Evolutionary conservation across 2,329 filamentous ascomycete genomes (phyloP).

Genomic region (Pseudopithomyces chartarum): DNA sequence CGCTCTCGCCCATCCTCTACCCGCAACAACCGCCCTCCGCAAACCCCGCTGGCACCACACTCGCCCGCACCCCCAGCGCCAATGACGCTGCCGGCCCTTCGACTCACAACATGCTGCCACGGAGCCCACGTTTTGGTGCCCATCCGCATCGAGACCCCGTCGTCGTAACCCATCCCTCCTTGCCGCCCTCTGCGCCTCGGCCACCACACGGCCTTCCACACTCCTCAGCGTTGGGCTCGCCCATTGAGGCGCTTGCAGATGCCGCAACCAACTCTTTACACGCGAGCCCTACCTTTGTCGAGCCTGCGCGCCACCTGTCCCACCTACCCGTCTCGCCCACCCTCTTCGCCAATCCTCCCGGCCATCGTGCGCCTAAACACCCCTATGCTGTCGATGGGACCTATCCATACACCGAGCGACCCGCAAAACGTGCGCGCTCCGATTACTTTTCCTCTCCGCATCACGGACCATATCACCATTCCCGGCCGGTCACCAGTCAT

Average conservation of each 20-base stretch:
- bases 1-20: slow-evolving; percentile 39
- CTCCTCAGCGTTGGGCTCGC: slow-evolving; percentile 36
- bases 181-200: slow-evolving; percentile 28
- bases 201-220: slow-evolving; percentile 23
- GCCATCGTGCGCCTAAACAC: slow-evolving; percentile 31
- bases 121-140: slow-evolving; percentile 12
- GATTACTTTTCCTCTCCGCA: slow-evolving; percentile 57
- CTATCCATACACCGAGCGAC: slow-evolving; percentile 50
- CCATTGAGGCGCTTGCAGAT: slow-evolving; percentile 52
- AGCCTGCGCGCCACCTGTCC: slow-evolving; percentile 26
- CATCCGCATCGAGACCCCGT: slow-evolving; percentile 16
- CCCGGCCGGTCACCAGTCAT: slow-evolving; percentile 55
- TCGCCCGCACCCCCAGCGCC: slow-evolving; percentile 13
- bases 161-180: slow-evolving; percentile 18
- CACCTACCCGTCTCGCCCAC: slow-evolving; percentile 27
- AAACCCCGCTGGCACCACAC: slow-evolving; percentile 28
- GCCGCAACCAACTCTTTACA: slow-evolving; percentile 45
- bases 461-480: slow-evolving; percentile 40
- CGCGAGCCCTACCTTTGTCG: slow-evolving; percentile 39
- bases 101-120: not conserved
- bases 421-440: slow-evolving; percentile 65
- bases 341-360: slow-evolving; percentile 21
- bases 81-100: slow-evolving; percentile 6
- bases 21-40: slow-evolving; percentile 23
- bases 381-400: slow-evolving; percentile 13